These are phyloP conservation scores for Phytopythium mirpurense DNA, from an alignment of 352 stramenopile species.

Conservation along the genomic window DNA sequence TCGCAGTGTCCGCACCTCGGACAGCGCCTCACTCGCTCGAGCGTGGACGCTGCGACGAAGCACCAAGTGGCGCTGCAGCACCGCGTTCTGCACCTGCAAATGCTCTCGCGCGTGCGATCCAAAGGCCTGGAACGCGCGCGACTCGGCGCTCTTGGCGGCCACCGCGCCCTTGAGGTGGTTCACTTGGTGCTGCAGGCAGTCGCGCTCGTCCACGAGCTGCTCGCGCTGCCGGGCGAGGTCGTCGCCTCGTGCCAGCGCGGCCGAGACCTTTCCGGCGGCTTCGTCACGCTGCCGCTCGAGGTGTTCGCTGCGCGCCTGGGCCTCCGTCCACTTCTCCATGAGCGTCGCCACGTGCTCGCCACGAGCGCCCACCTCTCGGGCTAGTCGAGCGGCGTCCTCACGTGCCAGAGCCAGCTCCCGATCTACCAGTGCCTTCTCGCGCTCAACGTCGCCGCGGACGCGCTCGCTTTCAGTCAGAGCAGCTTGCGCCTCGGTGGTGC, in stretches of 20 bases:
- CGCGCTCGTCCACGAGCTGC: conserved; percentile 47
- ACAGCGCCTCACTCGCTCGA: conserved; percentile 35
- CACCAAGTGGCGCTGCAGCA: conserved; percentile 48
- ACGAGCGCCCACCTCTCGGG: conserved; percentile 48
- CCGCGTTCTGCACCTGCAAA: conserved; percentile 45
- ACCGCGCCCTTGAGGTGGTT: conserved; percentile 72
- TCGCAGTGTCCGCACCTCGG: conserved; percentile 29
- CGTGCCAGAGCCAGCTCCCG: conserved; percentile 53
- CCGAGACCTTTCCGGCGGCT: conserved; percentile 15
- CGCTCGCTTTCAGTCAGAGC: conserved; percentile 35
- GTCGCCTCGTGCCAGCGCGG: conserved; percentile 49
- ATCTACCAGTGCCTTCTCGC: conserved; percentile 40
- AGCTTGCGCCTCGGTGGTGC: conserved; percentile 27
- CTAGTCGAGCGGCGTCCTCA: conserved; percentile 46
- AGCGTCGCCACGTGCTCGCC: conserved; percentile 55
- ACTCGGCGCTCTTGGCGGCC: conserved; percentile 62
- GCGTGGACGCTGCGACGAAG: conserved; percentile 46
- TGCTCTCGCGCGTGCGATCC: conserved; percentile 55
- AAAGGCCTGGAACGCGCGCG: conserved; percentile 68
- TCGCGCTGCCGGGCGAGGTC: conserved; percentile 31
- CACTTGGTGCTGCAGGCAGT: conserved; percentile 55
- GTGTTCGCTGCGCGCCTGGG: conserved; percentile 53
- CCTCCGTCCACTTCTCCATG: conserved; percentile 71
- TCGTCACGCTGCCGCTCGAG: conserved; percentile 32
- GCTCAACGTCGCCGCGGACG: conserved; percentile 30